Conservation (phyloP, 352 stramenopile genomes). For the Globisporangium ultimum region DNA sequence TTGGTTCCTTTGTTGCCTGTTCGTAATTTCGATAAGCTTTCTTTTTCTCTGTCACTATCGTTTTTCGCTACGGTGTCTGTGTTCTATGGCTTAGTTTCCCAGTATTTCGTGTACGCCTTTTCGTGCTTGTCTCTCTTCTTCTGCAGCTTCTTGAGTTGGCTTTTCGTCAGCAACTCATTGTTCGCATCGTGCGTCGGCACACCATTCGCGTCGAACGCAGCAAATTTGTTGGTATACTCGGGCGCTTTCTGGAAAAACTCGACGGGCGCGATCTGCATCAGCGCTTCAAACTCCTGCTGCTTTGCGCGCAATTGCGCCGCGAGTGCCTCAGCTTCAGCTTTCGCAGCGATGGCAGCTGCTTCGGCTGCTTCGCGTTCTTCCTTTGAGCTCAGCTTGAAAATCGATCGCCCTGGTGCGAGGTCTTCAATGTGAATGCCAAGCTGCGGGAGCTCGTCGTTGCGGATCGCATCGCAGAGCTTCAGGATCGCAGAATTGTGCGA, state of each 20-base stretch:
- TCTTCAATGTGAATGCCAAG: conserved; percentile 73
- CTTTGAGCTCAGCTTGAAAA: conserved; percentile 52
- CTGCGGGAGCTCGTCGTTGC: conserved; percentile 47
- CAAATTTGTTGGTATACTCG: conserved; percentile 50
- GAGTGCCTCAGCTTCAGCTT: conserved; percentile 7
- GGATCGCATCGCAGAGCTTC: conserved; percentile 55
- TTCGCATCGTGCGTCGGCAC: conserved; percentile 45
- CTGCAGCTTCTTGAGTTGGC: conserved; percentile 67
- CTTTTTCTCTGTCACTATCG: conserved; percentile 10
- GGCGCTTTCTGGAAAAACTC: conserved; percentile 46
- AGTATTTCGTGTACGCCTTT: conserved; percentile 68
- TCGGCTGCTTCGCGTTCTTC: conserved; percentile 27
- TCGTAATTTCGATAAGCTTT: background rate
- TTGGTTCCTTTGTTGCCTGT: background rate
- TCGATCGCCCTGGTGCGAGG: conserved; percentile 49
- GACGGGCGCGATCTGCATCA: conserved; percentile 63
- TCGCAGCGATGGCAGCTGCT: conserved; percentile 8
- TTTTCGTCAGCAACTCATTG: conserved; percentile 51
- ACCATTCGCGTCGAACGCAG: conserved; percentile 49
- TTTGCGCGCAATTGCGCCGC: conserved; percentile 26
- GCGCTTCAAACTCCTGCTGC: conserved; percentile 49
- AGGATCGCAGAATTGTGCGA: conserved; percentile 44
- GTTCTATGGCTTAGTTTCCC: conserved; percentile 24
- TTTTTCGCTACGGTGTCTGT: background rate
- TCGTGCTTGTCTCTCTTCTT: conserved; percentile 74